Percentiles rank a stretch among this genome's conserved stretches.
Conservation (phyloP, 106 monocot species). For the Gastrodia elata region DNA sequence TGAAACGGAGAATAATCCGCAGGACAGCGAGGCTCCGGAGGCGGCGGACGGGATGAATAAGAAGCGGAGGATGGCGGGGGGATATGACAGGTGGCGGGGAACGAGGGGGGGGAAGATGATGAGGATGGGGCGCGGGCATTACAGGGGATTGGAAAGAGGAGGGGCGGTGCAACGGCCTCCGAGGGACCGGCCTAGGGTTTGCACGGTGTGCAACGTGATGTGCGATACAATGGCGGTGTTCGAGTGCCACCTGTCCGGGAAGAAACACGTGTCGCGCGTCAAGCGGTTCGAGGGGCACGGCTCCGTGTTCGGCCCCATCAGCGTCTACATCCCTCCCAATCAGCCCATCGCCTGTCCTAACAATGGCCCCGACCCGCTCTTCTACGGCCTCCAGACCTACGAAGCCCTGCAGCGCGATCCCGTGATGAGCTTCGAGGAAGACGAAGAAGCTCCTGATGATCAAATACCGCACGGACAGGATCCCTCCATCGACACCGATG, state of each 20-base stretch:
- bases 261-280: constrained; percentile 47
- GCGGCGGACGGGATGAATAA: constrained; percentile 2
- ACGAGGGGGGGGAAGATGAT: constrained; percentile 18
- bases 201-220: constrained; percentile 48
- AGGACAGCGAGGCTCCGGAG: constrained; percentile 6
- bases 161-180: no score
- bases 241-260: constrained; percentile 45
- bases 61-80: constrained; percentile 13
- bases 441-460: no score
- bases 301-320: constrained; percentile 38
- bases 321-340: constrained; percentile 43
- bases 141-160: constrained; percentile 2
- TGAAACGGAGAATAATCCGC: neutral
- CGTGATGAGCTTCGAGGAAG: neutral
- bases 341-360: constrained; percentile 20
- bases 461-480: neutral
- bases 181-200: constrained; percentile 35
- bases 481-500: no score
- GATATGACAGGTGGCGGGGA: constrained; percentile 10
- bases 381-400: constrained; percentile 34
- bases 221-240: constrained; percentile 52
- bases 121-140: constrained; percentile 11
- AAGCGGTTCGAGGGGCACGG: constrained; percentile 33
- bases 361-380: constrained; percentile 26
- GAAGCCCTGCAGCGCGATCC: constrained; percentile 22